A percentile compares a stretch with the other conserved stretches of the same genome.
phyloP scores from a whole-genome alignment of 2,329 filamentous ascomycete genomes.

The Fusarium udum region DNA sequence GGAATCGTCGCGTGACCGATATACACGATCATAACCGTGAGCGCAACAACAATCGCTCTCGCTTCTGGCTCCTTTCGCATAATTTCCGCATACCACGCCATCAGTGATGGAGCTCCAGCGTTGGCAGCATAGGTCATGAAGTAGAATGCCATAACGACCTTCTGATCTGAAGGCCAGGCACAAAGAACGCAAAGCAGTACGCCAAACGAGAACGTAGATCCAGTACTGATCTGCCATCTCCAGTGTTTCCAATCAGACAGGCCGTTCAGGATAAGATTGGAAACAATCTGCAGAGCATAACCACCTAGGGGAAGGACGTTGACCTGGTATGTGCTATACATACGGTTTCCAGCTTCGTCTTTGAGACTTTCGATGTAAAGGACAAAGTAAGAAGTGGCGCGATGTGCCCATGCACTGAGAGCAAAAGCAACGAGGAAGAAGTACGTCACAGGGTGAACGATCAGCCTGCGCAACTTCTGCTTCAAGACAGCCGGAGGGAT shows the following conservation, averaged over 20 bases:
- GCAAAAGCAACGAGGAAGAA: constrained; percentile 46
- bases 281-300: constrained; percentile 48
- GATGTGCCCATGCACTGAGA: constrained; percentile 44
- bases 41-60: constrained; percentile 48
- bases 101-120: constrained; percentile 47
- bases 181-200: constrained; percentile 48
- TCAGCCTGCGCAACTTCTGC: constrained; percentile 41
- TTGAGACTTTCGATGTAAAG: constrained; percentile 44
- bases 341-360: constrained; percentile 38
- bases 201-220: constrained; percentile 42
- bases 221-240: constrained; percentile 52
- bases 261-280: constrained; percentile 48
- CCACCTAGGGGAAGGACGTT: constrained; percentile 46
- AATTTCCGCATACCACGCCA: constrained; percentile 51
- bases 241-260: constrained; percentile 51
- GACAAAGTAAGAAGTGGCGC: constrained; percentile 49
- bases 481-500: constrained; percentile 39
- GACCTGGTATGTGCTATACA: constrained; percentile 47
- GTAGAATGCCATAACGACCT: constrained; percentile 49
- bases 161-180: constrained; percentile 47
- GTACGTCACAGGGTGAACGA: constrained; percentile 45
- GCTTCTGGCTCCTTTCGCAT: constrained; percentile 50
- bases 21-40: constrained; percentile 52
- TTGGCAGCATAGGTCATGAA: constrained; percentile 50
- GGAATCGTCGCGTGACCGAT: constrained; percentile 52